Conservation (phyloP, 441 rosid species). For the Mallotus japonicus region DNA sequence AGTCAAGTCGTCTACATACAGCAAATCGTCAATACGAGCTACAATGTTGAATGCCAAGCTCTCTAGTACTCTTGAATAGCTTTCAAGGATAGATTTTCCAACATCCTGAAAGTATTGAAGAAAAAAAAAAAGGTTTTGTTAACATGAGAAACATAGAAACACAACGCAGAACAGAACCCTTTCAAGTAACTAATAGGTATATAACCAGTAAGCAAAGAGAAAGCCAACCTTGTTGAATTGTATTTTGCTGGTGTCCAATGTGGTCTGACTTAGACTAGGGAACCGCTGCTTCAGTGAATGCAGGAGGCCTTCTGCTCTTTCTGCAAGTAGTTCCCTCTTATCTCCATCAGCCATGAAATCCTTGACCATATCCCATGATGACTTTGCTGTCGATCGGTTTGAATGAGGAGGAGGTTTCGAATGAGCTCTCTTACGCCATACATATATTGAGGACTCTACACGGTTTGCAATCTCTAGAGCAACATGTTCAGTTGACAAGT, state of each 20-base stretch:
- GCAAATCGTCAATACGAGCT: slow-evolving; percentile 87
- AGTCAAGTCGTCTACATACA: slow-evolving; percentile 81
- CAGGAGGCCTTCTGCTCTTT: slow-evolving; percentile 83
- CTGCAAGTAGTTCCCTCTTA: slow-evolving; percentile 76
- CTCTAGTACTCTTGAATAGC: slow-evolving; percentile 91
- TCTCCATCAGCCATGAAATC: slow-evolving; percentile 85
- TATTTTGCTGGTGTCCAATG: slow-evolving; percentile 89
- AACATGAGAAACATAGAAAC: background rate
- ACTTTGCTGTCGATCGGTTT: slow-evolving; percentile 43
- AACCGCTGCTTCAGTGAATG: slow-evolving; percentile 85
- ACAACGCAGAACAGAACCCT: background rate
- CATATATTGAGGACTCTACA: slow-evolving; percentile 74
- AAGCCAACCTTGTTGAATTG: slow-evolving; percentile 78
- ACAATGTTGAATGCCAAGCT: slow-evolving; percentile 88
- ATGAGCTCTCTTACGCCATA: slow-evolving; percentile 66
- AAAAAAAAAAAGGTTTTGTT: background rate
- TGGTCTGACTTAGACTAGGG: slow-evolving; percentile 86
- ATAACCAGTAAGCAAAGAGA: background rate
- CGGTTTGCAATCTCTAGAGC: slow-evolving; percentile 91
- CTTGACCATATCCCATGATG: slow-evolving; percentile 94
- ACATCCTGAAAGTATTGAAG: slow-evolving; percentile 57
- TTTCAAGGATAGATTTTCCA: slow-evolving; percentile 91
- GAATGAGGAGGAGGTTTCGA: slow-evolving; percentile 45
- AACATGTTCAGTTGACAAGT: slow-evolving; percentile 86
- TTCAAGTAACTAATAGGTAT: background rate